Evolutionary conservation across 177 flowering plant species (phyloP), one percentile per base, ranked within the genome.

Genomic region (Telopea speciosissima): DNA sequence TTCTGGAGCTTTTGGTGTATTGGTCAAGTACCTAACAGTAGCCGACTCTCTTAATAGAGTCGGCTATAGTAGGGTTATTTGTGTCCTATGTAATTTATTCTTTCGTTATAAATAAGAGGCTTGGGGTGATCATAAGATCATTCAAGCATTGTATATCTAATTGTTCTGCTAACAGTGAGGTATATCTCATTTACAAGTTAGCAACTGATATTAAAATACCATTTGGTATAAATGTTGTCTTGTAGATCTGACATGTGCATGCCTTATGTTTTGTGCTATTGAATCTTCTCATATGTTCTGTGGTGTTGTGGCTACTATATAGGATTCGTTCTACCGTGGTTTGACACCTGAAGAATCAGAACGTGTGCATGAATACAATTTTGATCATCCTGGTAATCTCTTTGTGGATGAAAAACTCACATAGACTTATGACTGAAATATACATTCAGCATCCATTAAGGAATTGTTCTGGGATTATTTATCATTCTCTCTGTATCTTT

Each of bases 261-360:
- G 3, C 24, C 11, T 28, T 11, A 17, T 36, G 31, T 49, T 49
- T 49, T 12, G 3, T 49, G 19, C 16, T 5, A 22, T 25, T 24
- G 23, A 40, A 33, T 26, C 63, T 49, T 63, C 22, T 10, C n/a
- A 28, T 67, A 45, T 22, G 65, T 10, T 58, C 5, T 58, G 61
- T 58, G 19, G 22, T 58, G 23, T 21, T 58, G 22, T 58, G 23
- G 61, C 61, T 58, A 61, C 70, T 49, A 26, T 81, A 62, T 76
- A 94, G 98, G 99, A 96, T 83, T 93, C 99, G 0, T 96, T 96
- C 75, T 96, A 93, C 66, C 97, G 95, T 64, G 98, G 97, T 21
- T 82, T 96, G 87, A 93, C 93, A 52, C 80, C 90, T 77, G 95
- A 96, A 75, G 97, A 91, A 82, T 80, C 83, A n/a, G 81, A 89